These are phyloP conservation scores for Litsea cubeba DNA, from an alignment of 164 flowering plant species.

Conservation along the genomic window DNA sequence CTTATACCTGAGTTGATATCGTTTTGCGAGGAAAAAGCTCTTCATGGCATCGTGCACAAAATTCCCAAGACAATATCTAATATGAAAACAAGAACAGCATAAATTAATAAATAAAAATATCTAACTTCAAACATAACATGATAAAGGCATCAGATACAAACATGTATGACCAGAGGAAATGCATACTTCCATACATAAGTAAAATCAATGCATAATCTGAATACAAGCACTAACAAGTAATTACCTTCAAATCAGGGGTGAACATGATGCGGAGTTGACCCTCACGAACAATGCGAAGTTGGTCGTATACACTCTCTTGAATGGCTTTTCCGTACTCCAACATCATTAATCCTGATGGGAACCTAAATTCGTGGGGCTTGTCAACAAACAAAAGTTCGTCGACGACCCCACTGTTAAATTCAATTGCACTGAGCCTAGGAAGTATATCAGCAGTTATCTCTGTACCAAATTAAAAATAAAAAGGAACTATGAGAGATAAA, in stretches of 20 bases:
- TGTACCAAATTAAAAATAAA: conserved; percentile 27
- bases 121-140: no score
- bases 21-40: conserved; percentile 88
- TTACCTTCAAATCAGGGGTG: conserved; percentile 79
- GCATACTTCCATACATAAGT: no score
- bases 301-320: conserved; percentile 95
- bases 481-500: no score
- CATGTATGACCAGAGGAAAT: no score
- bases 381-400: conserved; percentile 92
- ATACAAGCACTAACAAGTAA: not conserved
- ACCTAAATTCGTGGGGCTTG: conserved; percentile 75
- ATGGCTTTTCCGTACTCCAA: conserved; percentile 92
- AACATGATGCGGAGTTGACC: conserved; percentile 89
- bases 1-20: conserved; percentile 81
- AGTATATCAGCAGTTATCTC: conserved; percentile 95
- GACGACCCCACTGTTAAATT: conserved; percentile 91
- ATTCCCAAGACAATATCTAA: conserved; percentile 95
- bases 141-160: no score
- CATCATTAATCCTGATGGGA: conserved; percentile 80
- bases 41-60: conserved; percentile 94
- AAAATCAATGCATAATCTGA: not conserved
- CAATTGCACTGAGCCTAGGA: conserved; percentile 92
- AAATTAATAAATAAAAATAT: not conserved
- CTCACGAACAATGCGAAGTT: conserved; percentile 91
- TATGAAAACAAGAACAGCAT: not conserved